Conservation (phyloP, 257 asterid species). For the Solanum ahanhuiri region DNA sequence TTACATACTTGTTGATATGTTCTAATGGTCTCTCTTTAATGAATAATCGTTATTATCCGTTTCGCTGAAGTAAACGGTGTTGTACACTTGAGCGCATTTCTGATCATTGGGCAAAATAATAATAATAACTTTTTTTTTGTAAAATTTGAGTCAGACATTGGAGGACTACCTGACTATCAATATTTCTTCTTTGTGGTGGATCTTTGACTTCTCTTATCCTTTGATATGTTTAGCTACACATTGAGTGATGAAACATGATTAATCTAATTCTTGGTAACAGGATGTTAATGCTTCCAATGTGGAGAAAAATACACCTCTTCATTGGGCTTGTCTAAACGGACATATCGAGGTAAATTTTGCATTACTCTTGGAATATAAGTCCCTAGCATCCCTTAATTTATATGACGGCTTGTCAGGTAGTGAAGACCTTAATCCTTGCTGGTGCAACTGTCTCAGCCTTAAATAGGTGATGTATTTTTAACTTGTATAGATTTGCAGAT, state of each 20-base stretch:
- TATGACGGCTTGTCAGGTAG: constrained; percentile 32
- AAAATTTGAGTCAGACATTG: neutral
- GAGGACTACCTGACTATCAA: neutral
- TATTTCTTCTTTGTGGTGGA: neutral
- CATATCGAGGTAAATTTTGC: constrained; percentile 56
- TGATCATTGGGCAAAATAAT: neutral
- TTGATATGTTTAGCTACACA: neutral
- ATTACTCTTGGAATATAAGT: neutral
- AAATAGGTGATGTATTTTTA: constrained; percentile 42
- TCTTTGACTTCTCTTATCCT: neutral
- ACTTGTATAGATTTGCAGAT: neutral
- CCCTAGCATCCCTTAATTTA: neutral
- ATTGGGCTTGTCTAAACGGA: constrained; percentile 93
- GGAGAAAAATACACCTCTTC: constrained; percentile 89
- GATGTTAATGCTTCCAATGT: constrained; percentile 68
- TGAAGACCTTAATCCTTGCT: constrained; percentile 57
- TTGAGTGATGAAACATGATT: neutral
- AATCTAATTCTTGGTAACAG: constrained; percentile 25
- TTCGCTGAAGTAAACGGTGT: neutral
- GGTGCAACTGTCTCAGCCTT: constrained; percentile 67
- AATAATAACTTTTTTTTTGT: too few relatives aligned
- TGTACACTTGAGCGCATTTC: neutral
- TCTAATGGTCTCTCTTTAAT: neutral
- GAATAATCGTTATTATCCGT: neutral
- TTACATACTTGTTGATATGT: neutral